Conservation (phyloP, 352 stramenopile species). For the Pythium coloratum region DNA sequence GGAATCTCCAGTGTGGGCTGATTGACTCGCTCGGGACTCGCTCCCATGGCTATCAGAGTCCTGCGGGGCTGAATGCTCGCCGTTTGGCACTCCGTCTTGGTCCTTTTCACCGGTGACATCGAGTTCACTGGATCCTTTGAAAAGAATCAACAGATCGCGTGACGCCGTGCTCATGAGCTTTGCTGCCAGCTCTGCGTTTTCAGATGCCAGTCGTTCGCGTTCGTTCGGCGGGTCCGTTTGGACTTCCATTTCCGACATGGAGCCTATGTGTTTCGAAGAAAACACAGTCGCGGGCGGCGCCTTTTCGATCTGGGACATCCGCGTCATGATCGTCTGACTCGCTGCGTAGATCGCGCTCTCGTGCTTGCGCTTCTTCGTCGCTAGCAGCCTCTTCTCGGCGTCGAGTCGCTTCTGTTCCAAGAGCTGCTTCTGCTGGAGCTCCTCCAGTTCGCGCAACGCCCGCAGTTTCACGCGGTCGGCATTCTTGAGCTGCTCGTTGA, state of each 20-base stretch:
- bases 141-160: slow-evolving; percentile 27
- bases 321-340: slow-evolving; percentile 46
- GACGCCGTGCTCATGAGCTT: slow-evolving; percentile 24
- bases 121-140: slow-evolving; percentile 29
- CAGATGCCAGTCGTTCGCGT: slow-evolving; percentile 31
- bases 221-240: slow-evolving; percentile 20
- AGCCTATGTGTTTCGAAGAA: background rate
- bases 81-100: background rate
- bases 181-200: slow-evolving; percentile 24
- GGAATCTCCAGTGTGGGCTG: slow-evolving; percentile 5
- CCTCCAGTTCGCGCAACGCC: slow-evolving; percentile 49
- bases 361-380: slow-evolving; percentile 65
- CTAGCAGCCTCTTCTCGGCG: slow-evolving; percentile 63
- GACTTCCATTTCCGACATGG: background rate
- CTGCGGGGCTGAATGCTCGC: background rate
- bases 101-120: background rate
- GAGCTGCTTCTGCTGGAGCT: slow-evolving; percentile 54
- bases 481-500: slow-evolving; percentile 52
- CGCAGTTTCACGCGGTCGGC: slow-evolving; percentile 56
- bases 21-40: slow-evolving; percentile 16
- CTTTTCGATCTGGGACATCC: slow-evolving; percentile 32
- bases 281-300: background rate
- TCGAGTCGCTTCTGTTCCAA: slow-evolving; percentile 68
- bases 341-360: slow-evolving; percentile 43
- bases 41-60: slow-evolving; percentile 8